Evolutionary conservation across 164 flowering plant species (phyloP).

Genomic region (grape (Vitis vinifera)): DNA sequence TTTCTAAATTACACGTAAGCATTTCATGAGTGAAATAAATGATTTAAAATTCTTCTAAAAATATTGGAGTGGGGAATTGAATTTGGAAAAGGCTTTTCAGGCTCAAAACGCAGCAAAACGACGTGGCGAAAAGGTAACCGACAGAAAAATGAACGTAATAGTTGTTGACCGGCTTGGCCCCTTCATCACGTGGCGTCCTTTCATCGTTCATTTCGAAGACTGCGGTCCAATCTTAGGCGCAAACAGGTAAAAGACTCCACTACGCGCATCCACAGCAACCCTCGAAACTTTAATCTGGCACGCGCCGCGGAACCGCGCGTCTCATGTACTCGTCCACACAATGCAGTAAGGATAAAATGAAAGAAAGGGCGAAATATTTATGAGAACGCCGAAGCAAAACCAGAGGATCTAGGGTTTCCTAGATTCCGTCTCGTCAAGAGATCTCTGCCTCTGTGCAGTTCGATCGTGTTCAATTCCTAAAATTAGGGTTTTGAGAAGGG

Average conservation of each 20-base stretch:
- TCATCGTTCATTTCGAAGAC: conserved; percentile 1
- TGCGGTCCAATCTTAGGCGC: not conserved
- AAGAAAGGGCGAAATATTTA: not conserved
- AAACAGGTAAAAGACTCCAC: not conserved
- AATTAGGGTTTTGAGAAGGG: conserved; percentile 6
- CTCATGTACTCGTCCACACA: not conserved
- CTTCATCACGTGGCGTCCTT: not conserved
- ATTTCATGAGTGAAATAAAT: no score
- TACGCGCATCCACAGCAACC: not conserved
- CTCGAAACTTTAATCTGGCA: not conserved
- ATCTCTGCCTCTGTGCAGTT: not conserved
- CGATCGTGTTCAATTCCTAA: conserved; percentile 1
- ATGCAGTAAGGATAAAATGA: not conserved
- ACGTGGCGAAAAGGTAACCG: not conserved
- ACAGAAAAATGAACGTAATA: not conserved
- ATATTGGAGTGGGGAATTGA: no score
- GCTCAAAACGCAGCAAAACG: no score
- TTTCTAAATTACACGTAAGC: no score
- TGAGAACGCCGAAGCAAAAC: conserved; percentile 15
- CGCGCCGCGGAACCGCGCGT: not conserved
- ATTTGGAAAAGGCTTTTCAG: no score
- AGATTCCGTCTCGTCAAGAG: conserved; percentile 11
- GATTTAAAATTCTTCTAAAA: no score
- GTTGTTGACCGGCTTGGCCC: not conserved
- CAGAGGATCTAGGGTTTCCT: conserved; percentile 40